A percentile compares a stretch with the other conserved stretches of the same genome.
Conservation (phyloP, 2,329 filamentous ascomycete species). For the Claviceps sorghi region DNA sequence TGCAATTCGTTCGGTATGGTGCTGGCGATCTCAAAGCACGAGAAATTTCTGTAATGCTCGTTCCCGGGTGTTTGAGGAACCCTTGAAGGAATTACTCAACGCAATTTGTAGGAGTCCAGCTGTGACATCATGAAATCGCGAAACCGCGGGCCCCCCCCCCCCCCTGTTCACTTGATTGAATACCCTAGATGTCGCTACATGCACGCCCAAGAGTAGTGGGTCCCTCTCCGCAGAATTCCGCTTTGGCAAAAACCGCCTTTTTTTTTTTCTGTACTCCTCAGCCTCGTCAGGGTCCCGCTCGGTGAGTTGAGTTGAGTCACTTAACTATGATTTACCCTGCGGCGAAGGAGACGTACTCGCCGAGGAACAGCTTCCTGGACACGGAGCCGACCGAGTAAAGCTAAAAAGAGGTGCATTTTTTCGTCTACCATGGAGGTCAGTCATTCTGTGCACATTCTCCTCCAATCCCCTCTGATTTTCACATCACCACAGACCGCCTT, state of each 20-base stretch:
- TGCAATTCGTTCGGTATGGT: not conserved
- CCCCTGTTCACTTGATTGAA: not conserved
- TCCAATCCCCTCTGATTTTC: not conserved
- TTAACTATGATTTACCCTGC: not conserved
- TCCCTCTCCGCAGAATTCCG: not conserved
- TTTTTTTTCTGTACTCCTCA: not conserved
- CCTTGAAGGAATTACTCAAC: no score
- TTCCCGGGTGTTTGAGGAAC: not conserved
- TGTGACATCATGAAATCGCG: slow-evolving; percentile 2
- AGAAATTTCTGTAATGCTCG: not conserved
- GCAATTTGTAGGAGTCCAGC: not conserved
- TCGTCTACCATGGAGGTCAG: slow-evolving; percentile 17
- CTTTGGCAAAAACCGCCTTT: not conserved
- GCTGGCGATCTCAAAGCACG: not conserved
- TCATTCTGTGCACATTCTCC: not conserved
- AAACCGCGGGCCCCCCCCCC: not conserved
- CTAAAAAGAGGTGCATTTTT: not conserved
- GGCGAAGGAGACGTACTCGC: not conserved
- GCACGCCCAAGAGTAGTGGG: not conserved
- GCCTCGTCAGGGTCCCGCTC: not conserved
- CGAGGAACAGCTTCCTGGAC: not conserved
- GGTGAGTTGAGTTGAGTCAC: not conserved
- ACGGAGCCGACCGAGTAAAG: not conserved
- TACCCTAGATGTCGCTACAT: not conserved
- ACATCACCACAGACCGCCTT: no score